Percentiles rank a stretch among this genome's conserved stretches.
Evolutionary conservation across 768 basidiomycete species (phyloP).

Genomic region (Mycena metata): DNA sequence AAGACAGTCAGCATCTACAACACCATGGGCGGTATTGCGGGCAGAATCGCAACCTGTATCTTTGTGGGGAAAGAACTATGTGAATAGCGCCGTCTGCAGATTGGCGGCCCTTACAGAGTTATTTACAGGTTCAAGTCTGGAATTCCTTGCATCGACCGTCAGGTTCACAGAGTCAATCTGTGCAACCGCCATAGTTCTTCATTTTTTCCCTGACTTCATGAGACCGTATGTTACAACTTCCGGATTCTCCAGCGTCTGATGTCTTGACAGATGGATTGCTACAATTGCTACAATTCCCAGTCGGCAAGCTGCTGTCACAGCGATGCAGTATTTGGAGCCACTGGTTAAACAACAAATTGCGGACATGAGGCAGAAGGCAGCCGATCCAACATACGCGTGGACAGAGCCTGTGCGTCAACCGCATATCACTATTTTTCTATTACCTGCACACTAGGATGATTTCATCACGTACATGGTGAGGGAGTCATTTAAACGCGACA

Average conservation of each 20-base stretch:
- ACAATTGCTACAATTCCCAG: slow-evolving; percentile 35
- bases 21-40: slow-evolving; percentile 20
- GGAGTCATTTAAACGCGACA: slow-evolving; percentile 36
- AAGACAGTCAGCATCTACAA: slow-evolving; percentile 19
- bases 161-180: slow-evolving; percentile 24
- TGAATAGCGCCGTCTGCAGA: not conserved
- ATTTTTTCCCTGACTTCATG: slow-evolving; percentile 36
- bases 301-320: slow-evolving; percentile 20
- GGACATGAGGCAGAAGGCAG: slow-evolving; percentile 26
- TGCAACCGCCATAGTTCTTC: slow-evolving; percentile 33
- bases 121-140: slow-evolving; percentile 22
- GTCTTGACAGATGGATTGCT: slow-evolving; percentile 22
- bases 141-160: slow-evolving; percentile 27
- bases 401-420: slow-evolving; percentile 25
- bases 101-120: not conserved
- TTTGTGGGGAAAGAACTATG: slow-evolving; percentile 38
- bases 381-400: slow-evolving; percentile 27
- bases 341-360: slow-evolving; percentile 23
- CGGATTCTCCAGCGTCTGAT: no score
- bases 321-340: slow-evolving; percentile 30
- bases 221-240: slow-evolving; percentile 16
- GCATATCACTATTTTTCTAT: no score
- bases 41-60: slow-evolving; percentile 23
- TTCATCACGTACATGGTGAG: slow-evolving; percentile 39
- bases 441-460: slow-evolving; percentile 23